phyloP scores from a whole-genome alignment of 495 filamentous ascomycete species.

The Aspergillus incahuasiensis region DNA sequence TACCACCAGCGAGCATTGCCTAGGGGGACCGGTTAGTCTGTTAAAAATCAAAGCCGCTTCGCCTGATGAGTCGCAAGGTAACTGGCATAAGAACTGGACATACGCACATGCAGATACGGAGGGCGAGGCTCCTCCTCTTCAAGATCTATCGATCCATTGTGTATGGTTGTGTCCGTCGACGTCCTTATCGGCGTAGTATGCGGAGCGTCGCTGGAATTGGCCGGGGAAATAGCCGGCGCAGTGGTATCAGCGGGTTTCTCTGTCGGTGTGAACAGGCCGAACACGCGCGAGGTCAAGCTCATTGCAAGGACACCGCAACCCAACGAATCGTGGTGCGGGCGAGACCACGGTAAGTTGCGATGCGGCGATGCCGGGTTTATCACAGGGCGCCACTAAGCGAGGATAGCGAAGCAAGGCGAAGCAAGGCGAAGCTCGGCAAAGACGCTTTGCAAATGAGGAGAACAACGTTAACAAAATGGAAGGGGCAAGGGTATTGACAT shows the following conservation, averaged over 20 bases:
- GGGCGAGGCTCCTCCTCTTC: conserved; percentile 52
- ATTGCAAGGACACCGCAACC: conserved; percentile 40
- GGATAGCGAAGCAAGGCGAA: conserved; percentile 5
- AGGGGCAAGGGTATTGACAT: conserved; percentile 15
- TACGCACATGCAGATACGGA: conserved; percentile 59
- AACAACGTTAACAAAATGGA: conserved; percentile 15
- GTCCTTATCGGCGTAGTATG: conserved; percentile 16
- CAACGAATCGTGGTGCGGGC: conserved; percentile 31
- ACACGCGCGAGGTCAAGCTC: conserved; percentile 44
- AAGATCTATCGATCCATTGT: conserved; percentile 15
- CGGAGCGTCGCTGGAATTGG: conserved; percentile 12
- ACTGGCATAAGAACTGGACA: neutral
- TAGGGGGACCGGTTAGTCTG: conserved; percentile 29
- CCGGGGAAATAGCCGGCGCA: conserved; percentile 6
- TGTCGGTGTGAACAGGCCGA: conserved; percentile 41
- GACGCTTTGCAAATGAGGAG: conserved; percentile 8
- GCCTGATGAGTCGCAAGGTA: too few species aligned
- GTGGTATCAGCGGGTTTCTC: conserved; percentile 26
- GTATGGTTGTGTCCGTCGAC: conserved; percentile 13
- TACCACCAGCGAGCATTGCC: conserved; percentile 91
- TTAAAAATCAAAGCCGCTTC: neutral
- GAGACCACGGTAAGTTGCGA: conserved; percentile 28
- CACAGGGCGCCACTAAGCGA: conserved; percentile 11
- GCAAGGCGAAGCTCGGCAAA: conserved; percentile 14
- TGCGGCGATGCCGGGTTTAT: conserved; percentile 18